Percentiles rank a stretch among this genome's conserved stretches.
phyloP scores from a whole-genome alignment of 768 basidiomycete genomes.

The Piloderma croceum region DNA sequence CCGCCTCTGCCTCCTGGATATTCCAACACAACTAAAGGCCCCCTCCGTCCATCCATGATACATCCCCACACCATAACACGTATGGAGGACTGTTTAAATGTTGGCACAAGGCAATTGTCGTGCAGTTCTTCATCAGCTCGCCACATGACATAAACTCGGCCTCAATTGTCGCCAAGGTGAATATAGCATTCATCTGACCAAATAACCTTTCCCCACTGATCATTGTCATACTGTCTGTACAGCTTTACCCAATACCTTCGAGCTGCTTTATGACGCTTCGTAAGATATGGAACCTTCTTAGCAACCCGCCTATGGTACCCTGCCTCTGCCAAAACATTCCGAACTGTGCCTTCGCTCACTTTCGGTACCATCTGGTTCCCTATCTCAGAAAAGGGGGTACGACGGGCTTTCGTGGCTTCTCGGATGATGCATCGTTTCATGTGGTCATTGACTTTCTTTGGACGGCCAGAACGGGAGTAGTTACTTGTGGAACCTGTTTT shows the following conservation, averaged over 20 bases:
- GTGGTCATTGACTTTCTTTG: slow-evolving; percentile 10
- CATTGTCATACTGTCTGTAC: not conserved
- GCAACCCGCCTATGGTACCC: slow-evolving; percentile 22
- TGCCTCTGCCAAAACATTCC: slow-evolving; percentile 7
- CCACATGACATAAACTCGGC: slow-evolving; percentile 21
- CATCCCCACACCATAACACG: slow-evolving; percentile 30
- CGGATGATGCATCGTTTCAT: slow-evolving; percentile 10
- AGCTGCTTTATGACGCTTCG: slow-evolving; percentile 9
- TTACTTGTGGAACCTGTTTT: slow-evolving; percentile 2
- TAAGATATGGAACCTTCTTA: slow-evolving; percentile 21
- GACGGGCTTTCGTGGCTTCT: slow-evolving; percentile 12
- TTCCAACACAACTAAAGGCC: slow-evolving; percentile 23
- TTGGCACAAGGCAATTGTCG: slow-evolving; percentile 18
- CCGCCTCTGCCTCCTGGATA: slow-evolving; percentile 23
- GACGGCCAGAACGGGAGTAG: slow-evolving; percentile 8
- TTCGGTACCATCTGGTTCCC: slow-evolving; percentile 9
- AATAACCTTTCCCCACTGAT: slow-evolving; percentile 17
- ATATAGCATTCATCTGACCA: slow-evolving; percentile 27
- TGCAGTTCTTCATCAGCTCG: slow-evolving; percentile 18
- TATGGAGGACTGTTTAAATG: slow-evolving; percentile 22
- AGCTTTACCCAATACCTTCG: slow-evolving; percentile 21
- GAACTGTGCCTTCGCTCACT: slow-evolving; percentile 12
- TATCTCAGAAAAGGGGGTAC: slow-evolving; percentile 18
- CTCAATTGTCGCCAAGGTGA: slow-evolving; percentile 15
- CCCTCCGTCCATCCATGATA: slow-evolving; percentile 20